A percentile compares a stretch with the other conserved stretches of the same genome.
Evolutionary conservation across 306 rosid genomes (phyloP).

Genomic region (Calophaca sinica): DNA sequence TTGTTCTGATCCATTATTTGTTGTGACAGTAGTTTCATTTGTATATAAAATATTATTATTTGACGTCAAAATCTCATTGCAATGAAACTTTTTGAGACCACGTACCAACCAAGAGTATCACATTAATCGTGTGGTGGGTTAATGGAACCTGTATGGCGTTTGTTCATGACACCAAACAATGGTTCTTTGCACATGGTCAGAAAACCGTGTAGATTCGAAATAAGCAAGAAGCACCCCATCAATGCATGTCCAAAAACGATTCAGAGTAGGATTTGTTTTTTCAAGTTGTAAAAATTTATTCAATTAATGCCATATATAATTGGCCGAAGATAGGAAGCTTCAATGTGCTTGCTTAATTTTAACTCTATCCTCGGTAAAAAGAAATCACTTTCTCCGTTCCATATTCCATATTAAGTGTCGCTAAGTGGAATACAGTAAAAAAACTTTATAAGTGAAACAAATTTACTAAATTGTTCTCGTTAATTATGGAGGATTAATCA

Average conservation of each 20-base stretch:
- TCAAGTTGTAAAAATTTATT: not conserved
- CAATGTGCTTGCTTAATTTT: too few species aligned
- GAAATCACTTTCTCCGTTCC: too few species aligned
- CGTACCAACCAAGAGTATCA: conserved; percentile 45
- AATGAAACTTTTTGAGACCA: conserved; percentile 33
- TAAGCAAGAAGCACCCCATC: conserved; percentile 1
- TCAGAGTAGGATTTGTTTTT: conserved; percentile 10
- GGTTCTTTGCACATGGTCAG: conserved; percentile 51
- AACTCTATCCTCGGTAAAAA: too few species aligned
- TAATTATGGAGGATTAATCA: too few species aligned
- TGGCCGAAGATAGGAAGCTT: too few species aligned
- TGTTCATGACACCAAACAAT: conserved; percentile 49
- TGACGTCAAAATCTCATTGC: conserved; percentile 28
- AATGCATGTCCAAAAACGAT: not conserved
- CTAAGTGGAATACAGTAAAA: too few species aligned
- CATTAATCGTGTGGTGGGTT: conserved; percentile 51
- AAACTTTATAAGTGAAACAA: too few species aligned
- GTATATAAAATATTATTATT: not conserved
- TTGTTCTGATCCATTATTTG: conserved; percentile 38
- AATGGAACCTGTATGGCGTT: conserved; percentile 42
- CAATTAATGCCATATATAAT: not conserved
- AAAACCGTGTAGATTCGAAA: conserved; percentile 36
- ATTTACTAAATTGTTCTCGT: too few species aligned
- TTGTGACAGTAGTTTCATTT: not conserved
- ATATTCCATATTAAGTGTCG: too few species aligned